Percentiles rank a stretch among this genome's conserved stretches.
Evolutionary conservation across 805 yeast species (phyloP).

Genomic region (Wickerhamiella qilinensis): DNA sequence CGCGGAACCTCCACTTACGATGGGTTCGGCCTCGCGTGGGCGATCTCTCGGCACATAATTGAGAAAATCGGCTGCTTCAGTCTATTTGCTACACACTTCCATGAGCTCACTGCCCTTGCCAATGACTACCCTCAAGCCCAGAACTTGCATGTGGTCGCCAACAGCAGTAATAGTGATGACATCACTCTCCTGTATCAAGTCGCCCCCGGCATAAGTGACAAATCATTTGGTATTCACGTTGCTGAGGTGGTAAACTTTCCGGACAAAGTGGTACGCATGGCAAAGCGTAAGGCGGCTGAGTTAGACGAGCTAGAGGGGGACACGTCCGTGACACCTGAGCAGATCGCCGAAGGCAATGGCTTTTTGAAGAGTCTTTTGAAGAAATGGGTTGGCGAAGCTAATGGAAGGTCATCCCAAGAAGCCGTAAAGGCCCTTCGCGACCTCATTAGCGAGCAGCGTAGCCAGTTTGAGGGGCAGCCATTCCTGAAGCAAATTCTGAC

Average conservation of each 20-base stretch:
- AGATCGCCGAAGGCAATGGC: slow-evolving; percentile 39
- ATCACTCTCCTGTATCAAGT: slow-evolving; percentile 83
- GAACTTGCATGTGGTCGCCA: slow-evolving; percentile 84
- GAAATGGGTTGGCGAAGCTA: slow-evolving; percentile 21
- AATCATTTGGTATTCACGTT: slow-evolving; percentile 94
- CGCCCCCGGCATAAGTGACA: slow-evolving; percentile 91
- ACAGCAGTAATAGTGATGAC: slow-evolving; percentile 26
- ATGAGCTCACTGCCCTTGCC: slow-evolving; percentile 74
- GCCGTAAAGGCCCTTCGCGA: slow-evolving; percentile 7
- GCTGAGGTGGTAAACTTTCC: slow-evolving; percentile 95
- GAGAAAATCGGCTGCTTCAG: slow-evolving; percentile 59
- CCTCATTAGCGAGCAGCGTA: slow-evolving; percentile 2
- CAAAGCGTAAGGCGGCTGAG: slow-evolving; percentile 83
- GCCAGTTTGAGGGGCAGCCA: slow-evolving; percentile 9
- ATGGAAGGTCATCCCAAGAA: slow-evolving; percentile 8
- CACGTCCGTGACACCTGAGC: slow-evolving; percentile 30
- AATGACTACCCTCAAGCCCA: slow-evolving; percentile 43
- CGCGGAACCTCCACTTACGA: slow-evolving; percentile 90
- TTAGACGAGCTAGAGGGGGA: slow-evolving; percentile 44
- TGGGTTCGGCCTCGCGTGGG: slow-evolving; percentile 97
- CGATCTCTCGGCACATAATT: slow-evolving; percentile 77
- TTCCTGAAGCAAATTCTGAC: slow-evolving; percentile 5
- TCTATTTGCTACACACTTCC: slow-evolving; percentile 93
- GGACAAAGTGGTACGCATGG: slow-evolving; percentile 77
- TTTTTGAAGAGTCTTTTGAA: slow-evolving; percentile 29